Evolutionary conservation across 2,329 filamentous ascomycete genomes (phyloP), one percentile per base, ranked within the genome.

Genomic region (Bipolaris victoriae): DNA sequence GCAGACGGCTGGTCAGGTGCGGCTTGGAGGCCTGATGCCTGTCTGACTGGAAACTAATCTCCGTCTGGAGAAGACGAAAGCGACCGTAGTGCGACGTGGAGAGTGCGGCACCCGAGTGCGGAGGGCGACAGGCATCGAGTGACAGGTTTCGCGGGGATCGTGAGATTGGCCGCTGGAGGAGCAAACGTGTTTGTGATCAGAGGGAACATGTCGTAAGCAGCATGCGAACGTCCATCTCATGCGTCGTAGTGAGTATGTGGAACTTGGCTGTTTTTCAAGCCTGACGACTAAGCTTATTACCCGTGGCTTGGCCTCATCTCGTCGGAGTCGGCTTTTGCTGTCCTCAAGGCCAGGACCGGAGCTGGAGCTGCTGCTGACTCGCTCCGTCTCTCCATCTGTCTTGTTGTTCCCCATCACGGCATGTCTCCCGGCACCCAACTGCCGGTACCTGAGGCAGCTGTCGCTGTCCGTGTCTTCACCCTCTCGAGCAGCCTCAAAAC

Each of bases 301-400:
- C 51, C 33, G 33, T 29, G 26, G 45, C 55, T 58, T 55, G 46
- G 51, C 55, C 16, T 29, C n/a, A 36, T 36, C n/a, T 45, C 39
- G n/a, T 46, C 43, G 20, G 33, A 29, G 51, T 35, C 44, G 37
- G 22, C 31, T 31, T 43, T 26, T 29, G 44, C 31, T 20, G 43
- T 20, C 33, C 16, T 33, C 11, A 7, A 29, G 41, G 6, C n/a
- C 41, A 45, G 20, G 7, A 35, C 51, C 53, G 40, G 53, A 56
- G 53, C 41, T 22, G 22, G 40, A 26, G 33, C 31, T 20, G 13
- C 31, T 20, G 13, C 18, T 52, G 53, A 56, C 53, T 46, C 41
- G 49, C 41, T 11, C 15, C n/a, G 40, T 26, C 13, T 24, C 40
- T 13, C 39, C 15, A n/a, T 7, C 11, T 1, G 18, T 15, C 20